These are phyloP conservation scores for Dendrobium huoshanense DNA, from an alignment of 106 monocot species.

Conservation along the genomic window DNA sequence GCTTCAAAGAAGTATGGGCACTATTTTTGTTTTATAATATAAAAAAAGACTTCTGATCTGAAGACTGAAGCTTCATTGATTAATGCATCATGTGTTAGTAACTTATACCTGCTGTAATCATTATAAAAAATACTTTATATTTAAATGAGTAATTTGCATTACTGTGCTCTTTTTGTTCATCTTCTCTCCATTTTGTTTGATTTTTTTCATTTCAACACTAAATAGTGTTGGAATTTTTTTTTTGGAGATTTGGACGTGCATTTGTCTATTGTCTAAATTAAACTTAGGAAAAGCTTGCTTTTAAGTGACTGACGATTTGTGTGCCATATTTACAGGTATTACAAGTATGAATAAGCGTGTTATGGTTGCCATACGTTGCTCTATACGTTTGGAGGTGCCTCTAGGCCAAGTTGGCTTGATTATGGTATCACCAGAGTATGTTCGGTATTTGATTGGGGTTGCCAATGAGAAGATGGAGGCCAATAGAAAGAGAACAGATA, in stretches of 20 bases:
- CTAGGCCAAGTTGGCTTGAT: conserved; percentile 46
- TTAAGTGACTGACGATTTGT: background rate
- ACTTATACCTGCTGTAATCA: background rate
- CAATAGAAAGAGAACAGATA: conserved; percentile 69
- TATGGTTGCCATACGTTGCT: conserved; percentile 81
- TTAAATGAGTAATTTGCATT: background rate
- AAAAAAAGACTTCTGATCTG: background rate
- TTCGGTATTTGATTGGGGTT: conserved; percentile 62
- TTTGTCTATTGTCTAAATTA: background rate
- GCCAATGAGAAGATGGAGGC: conserved; percentile 91
- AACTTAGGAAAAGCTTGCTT: background rate
- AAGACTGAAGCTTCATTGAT: background rate
- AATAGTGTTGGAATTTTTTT: background rate
- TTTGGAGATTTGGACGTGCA: background rate
- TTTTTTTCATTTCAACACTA: background rate
- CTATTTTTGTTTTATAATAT: background rate
- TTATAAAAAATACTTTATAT: background rate
- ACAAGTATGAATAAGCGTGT: conserved; percentile 61
- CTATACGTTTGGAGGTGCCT: conserved; percentile 92
- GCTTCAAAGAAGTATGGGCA: background rate
- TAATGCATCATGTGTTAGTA: background rate
- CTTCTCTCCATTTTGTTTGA: background rate
- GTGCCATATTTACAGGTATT: conserved; percentile 39
- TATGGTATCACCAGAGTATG: conserved; percentile 66
- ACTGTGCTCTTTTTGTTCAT: background rate